phyloP scores from a whole-genome alignment of 306 rosid genomes.

The Abrus pulchellus region DNA sequence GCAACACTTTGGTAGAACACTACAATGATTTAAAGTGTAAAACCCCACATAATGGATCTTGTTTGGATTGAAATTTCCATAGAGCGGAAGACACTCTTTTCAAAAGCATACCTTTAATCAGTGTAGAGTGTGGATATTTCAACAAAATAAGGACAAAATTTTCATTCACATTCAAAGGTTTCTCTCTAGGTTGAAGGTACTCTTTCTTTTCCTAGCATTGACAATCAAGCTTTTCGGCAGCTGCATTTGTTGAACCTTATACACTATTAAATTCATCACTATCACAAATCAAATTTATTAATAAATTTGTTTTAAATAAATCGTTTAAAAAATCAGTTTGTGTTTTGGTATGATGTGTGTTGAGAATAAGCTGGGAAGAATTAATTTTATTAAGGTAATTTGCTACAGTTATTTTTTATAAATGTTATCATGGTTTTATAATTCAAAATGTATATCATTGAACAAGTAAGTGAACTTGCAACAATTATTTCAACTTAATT shows the following conservation, averaged over 20 bases:
- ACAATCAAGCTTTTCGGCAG: neutral
- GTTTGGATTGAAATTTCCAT: constrained; percentile 14
- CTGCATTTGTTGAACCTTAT: constrained; percentile 3
- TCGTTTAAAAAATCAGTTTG: too few species aligned
- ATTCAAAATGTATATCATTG: too few species aligned
- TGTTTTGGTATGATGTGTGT: too few species aligned
- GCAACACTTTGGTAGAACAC: neutral
- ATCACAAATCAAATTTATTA: too few species aligned
- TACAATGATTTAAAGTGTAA: neutral
- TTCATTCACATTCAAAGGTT: neutral
- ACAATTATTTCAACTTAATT: too few species aligned
- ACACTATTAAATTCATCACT: too few species aligned
- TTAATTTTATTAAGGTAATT: too few species aligned
- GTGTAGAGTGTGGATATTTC: neutral
- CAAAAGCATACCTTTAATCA: neutral
- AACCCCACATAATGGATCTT: constrained; percentile 19
- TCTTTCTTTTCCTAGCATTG: neutral
- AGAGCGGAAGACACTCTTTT: neutral
- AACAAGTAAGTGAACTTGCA: too few species aligned
- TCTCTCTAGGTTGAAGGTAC: neutral
- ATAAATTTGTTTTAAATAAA: too few species aligned
- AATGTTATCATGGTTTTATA: too few species aligned
- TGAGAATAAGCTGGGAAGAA: too few species aligned
- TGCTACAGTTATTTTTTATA: too few species aligned
- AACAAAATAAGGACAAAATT: neutral